Base-by-base conservation (phyloP, 1,139 yeast genomes). In the Pichia sp. region DNA sequence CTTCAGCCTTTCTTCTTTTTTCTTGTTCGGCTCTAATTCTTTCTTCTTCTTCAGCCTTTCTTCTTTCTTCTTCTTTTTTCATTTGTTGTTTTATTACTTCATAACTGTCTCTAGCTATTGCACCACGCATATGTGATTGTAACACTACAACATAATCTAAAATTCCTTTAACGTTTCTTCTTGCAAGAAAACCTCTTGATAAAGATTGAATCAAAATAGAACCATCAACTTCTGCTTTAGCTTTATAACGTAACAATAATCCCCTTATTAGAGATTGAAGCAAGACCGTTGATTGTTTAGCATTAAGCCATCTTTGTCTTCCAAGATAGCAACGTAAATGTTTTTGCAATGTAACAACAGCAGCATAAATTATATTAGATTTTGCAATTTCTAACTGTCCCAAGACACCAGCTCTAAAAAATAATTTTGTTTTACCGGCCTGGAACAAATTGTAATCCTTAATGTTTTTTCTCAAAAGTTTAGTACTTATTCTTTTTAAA, bases 351-450 rank as follows among this genome's bases (percentile, higher is more conserved):
- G 82, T 66, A 23, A 79, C 79, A 6, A 95, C 95, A 38, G 95
- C 80, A 42, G 66, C 74, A 56, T 74, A 74, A 47, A 88, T 72
- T 54, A 86, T 83, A 50, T 81, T 86, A 13, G 88, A 67, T 61
- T 97, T 79, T 50, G 82, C 66, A 53, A 87, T 86, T 65, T 91
- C 98, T 48, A 91, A 74, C 51, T 81, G 81, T n/a, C 97, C 98
- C 57, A 91, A 72, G 72, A 91, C 87, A 54, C 98, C 98, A 31
- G 96, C 94, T 61, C 89, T 87, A 71, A 91, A 91, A 66, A 91
- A 91, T 36, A 91, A 84, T 62, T 91, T 91, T 31, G 96, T 84
- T 53, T 78, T 76, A 65, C 93, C 93, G 49, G 85, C 69, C 64
- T 89, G 97, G 60, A 82, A 89, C 55, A 82, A 84, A 34, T 70